Evolutionary conservation across 495 filamentous ascomycete genomes (phyloP).

Genomic region (Penicillium diatomitis): DNA sequence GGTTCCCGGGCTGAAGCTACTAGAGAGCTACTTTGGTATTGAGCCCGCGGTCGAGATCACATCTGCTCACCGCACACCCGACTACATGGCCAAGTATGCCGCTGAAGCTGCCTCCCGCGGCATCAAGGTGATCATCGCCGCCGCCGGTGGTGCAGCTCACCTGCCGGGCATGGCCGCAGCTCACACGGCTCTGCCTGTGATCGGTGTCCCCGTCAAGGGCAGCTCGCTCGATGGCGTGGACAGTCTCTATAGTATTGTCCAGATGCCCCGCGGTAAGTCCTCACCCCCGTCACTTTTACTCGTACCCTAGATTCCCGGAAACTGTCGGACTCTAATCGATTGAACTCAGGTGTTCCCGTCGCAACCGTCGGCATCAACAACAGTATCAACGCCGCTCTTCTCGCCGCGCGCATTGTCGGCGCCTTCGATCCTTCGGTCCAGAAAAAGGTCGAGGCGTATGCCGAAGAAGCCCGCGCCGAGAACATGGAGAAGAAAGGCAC

Average conservation of each 20-base stretch:
- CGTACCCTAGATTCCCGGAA: background rate
- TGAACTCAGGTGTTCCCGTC: constrained; percentile 60
- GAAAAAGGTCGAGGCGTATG: constrained; percentile 58
- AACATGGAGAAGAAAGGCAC: constrained; percentile 47
- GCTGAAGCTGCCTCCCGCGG: constrained; percentile 55
- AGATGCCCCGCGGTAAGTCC: constrained; percentile 68
- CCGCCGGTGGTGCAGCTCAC: constrained; percentile 87
- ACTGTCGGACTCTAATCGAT: background rate
- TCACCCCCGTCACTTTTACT: background rate
- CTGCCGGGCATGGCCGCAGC: constrained; percentile 88
- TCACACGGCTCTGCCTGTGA: constrained; percentile 80
- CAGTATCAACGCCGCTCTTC: constrained; percentile 79
- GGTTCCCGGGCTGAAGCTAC: constrained; percentile 63
- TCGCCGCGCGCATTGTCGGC: constrained; percentile 81
- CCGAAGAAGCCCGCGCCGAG: constrained; percentile 57
- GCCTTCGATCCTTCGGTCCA: constrained; percentile 48
- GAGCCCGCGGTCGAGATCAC: constrained; percentile 75
- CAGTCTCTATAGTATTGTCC: constrained; percentile 79
- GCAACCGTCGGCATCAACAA: constrained; percentile 93
- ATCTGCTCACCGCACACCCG: constrained; percentile 86
- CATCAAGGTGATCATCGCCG: constrained; percentile 87
- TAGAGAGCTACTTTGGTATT: constrained; percentile 62
- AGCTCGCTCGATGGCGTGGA: constrained; percentile 83
- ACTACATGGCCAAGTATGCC: constrained; percentile 71
- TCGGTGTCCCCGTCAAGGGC: constrained; percentile 85